Conservation (phyloP, 768 basidiomycete genomes). For the Agrocybe chaxingu region DNA sequence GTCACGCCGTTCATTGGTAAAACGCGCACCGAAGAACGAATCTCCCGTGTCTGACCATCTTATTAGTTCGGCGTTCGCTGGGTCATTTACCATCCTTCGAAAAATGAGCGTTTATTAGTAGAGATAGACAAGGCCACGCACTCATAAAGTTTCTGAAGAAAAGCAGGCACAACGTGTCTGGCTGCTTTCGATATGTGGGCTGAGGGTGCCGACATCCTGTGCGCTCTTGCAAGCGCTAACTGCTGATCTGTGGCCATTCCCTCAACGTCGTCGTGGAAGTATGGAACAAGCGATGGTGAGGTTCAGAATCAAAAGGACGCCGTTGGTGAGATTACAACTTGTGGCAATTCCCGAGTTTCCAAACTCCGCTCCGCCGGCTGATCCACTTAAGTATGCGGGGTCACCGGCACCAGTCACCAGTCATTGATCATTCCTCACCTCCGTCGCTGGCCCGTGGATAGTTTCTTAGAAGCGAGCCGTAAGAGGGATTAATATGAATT, state of each 20-base stretch:
- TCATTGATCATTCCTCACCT: no score
- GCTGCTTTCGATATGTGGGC: constrained; percentile 30
- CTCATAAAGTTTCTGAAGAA: constrained; percentile 93
- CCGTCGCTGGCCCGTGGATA: no score
- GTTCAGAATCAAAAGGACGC: no score
- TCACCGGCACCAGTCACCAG: no score
- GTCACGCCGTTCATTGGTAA: neutral
- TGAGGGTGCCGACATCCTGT: constrained; percentile 24
- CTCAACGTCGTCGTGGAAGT: neutral
- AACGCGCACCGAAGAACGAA: constrained; percentile 77
- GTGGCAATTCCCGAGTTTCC: no score
- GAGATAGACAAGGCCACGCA: constrained; percentile 35
- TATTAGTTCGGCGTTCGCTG: constrained; percentile 78
- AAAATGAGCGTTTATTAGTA: constrained; percentile 6
- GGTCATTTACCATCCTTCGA: constrained; percentile 87
- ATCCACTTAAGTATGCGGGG: no score
- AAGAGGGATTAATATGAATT: no score
- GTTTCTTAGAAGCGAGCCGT: no score
- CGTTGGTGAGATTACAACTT: no score
- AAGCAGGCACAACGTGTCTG: constrained; percentile 60
- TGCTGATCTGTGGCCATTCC: constrained; percentile 52
- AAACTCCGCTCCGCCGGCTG: no score
- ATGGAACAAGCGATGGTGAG: no score
- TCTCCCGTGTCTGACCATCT: constrained; percentile 90
- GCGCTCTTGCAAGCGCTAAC: constrained; percentile 50